These are phyloP conservation scores for Salpingoeca rosetta DNA, from an alignment of 78 protist genomes.

Conservation along the genomic window DNA sequence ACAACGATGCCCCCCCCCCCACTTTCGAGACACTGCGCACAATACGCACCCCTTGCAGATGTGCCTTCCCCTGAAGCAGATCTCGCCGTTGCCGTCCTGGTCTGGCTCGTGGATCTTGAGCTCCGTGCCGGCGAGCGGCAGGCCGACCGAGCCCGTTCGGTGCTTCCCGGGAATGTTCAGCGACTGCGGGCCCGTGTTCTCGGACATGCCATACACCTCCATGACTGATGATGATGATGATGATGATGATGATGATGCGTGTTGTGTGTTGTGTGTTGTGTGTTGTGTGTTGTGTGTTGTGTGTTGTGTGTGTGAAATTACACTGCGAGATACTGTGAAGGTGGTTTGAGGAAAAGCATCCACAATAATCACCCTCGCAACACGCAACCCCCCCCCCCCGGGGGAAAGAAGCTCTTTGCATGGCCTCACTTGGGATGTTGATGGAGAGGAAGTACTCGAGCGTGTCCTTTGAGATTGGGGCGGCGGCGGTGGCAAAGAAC, in stretches of 20 bases:
- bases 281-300: too few relatives aligned
- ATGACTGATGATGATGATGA: too few relatives aligned
- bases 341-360: too few relatives aligned
- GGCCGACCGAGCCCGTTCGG: conserved; percentile 46
- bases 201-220: conserved; percentile 76
- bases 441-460: conserved; percentile 52
- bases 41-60: conserved; percentile 23
- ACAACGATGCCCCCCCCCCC: too few relatives aligned
- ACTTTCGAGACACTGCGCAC: too few relatives aligned
- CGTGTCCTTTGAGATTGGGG: conserved; percentile 59
- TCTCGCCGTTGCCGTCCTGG: conserved; percentile 28
- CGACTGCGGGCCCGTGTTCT: conserved; percentile 50
- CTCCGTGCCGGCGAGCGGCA: conserved; percentile 40
- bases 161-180: conserved; percentile 22
- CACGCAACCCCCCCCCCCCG: too few relatives aligned
- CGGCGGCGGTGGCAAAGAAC: conserved; percentile 58
- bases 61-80: conserved; percentile 35
- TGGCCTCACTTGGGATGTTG: conserved; percentile 46
- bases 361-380: too few relatives aligned
- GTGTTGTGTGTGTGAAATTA: too few relatives aligned
- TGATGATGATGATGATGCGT: too few relatives aligned
- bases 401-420: too few relatives aligned
- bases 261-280: too few relatives aligned
- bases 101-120: conserved; percentile 20
- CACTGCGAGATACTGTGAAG: too few relatives aligned